Evolutionary conservation across 108 stramenopile genomes (phyloP), one percentile per base, ranked within the genome.

Genomic region (Skeletonema grethae): DNA sequence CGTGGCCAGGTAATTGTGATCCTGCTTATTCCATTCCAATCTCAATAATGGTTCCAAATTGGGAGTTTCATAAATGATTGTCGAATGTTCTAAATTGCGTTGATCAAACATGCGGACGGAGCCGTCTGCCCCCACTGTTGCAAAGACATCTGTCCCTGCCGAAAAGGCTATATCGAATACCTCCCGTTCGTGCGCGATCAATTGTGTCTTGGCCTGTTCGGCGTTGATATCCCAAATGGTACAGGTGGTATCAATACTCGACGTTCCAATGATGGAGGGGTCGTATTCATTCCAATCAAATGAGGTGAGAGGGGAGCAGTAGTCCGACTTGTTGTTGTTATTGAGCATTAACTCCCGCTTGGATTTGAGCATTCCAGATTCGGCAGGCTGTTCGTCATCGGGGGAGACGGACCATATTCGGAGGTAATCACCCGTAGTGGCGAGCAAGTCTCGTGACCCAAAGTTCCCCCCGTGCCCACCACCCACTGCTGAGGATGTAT

Each of bases 111-210:
- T 87, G 1, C 99, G 94, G 0, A 99, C 91, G 41, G 90, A 91
- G 7, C 99, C 99, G 71, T 99, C 99, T 12, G 97, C 98, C 4
- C 99, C 98, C 11, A 98, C 98, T 2, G 92, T 89, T 0, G 97
- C 99, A 78, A 99, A 99, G 7, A 98, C 85, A 75, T 98, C 95
- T 65, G 97, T 97, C 9, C 96, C 93, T 20, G 85, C 63, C 4
- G 96, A 91, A 66, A 97, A 99, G 29, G 97, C 96, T 22, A 99
- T 71, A 81, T 99, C 99, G 70, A 97, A 99, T 28, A 99, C 99
- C 76, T 99, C 99, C 53, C 95, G 85, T 75, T 99, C 99, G 71
- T 99, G 99, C 13, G 99, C 99, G 70, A 99, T 99, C 38, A 99
- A 85, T 84, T 99, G 98, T 16, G 99, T 99, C 53, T 83, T 78